Evolutionary conservation across 2,329 filamentous ascomycete species (phyloP).

Genomic region (Blastomyces parvus): DNA sequence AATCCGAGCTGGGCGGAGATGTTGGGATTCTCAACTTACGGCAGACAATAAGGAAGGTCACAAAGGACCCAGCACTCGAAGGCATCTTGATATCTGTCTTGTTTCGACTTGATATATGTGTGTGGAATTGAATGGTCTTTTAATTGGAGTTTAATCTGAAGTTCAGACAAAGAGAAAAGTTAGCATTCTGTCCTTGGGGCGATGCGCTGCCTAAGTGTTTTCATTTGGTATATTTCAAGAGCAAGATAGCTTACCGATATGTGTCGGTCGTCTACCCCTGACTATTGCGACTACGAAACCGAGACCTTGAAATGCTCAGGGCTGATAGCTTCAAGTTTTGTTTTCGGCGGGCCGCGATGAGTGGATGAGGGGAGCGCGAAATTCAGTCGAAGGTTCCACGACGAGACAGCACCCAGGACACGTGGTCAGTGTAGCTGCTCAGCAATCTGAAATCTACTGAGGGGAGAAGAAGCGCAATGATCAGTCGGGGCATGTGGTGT

Average conservation of each 20-base stretch:
- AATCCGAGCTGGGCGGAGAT: constrained; percentile 9
- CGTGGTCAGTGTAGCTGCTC: neutral
- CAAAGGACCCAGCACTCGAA: constrained; percentile 56
- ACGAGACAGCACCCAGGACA: neutral
- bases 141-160: neutral
- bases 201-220: neutral
- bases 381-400: neutral
- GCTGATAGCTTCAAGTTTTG: neutral
- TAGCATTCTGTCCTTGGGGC: neutral
- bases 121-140: neutral
- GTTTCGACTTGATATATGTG: neutral
- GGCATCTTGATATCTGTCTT: constrained; percentile 23
- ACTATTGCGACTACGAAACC: neutral
- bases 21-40: constrained; percentile 51
- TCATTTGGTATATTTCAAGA: neutral
- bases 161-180: constrained; percentile 1
- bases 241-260: neutral
- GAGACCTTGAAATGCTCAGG: neutral
- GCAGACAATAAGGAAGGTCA: constrained; percentile 92
- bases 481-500: neutral
- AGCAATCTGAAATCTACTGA: neutral
- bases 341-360: neutral
- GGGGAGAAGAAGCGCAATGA: too few relatives aligned
- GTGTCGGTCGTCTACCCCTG: neutral
- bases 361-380: neutral